Evolutionary conservation across 345 rosid genomes (phyloP).

Genomic region (Salix suchowensis): DNA sequence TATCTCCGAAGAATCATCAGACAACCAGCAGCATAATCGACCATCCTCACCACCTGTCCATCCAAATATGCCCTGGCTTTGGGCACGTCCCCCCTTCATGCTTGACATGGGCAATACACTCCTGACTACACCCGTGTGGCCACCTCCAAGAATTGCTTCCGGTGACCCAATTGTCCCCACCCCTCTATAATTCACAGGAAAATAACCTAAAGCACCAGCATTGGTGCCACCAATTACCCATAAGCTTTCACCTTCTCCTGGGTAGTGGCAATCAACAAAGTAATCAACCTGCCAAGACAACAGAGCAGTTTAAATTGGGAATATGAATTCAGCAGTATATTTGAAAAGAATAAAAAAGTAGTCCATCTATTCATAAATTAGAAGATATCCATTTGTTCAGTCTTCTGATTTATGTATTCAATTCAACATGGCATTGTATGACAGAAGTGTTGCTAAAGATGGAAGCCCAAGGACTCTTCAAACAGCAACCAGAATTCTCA

Average conservation of each 20-base stretch:
- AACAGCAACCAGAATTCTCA: not conserved
- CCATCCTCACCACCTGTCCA: conserved; percentile 99
- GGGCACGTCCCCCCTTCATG: conserved; percentile 29
- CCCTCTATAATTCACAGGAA: conserved; percentile 54
- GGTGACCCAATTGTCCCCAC: conserved; percentile 49
- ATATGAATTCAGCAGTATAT: not conserved
- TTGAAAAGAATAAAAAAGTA: not conserved
- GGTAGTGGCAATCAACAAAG: conserved; percentile 75
- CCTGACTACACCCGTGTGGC: conserved; percentile 67
- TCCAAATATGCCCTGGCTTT: conserved; percentile 58
- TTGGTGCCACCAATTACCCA: conserved; percentile 92
- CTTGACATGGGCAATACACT: conserved; percentile 63
- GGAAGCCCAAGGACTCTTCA: not conserved
- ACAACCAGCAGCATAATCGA: conserved; percentile 80
- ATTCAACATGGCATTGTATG: not conserved
- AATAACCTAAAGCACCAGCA: conserved; percentile 72
- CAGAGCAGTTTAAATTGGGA: not conserved
- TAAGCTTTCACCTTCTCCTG: conserved; percentile 53
- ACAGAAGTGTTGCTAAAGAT: not conserved
- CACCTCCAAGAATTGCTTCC: conserved; percentile 78
- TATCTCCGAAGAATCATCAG: conserved; percentile 43
- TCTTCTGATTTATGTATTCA: not conserved
- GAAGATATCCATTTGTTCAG: not conserved
- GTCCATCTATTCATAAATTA: not conserved
- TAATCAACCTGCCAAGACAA: conserved; percentile 73